Evolutionary conservation across 2,329 filamentous ascomycete genomes (phyloP), one percentile per base, ranked within the genome.

Genomic region (Pseudogymnoascus sp.): DNA sequence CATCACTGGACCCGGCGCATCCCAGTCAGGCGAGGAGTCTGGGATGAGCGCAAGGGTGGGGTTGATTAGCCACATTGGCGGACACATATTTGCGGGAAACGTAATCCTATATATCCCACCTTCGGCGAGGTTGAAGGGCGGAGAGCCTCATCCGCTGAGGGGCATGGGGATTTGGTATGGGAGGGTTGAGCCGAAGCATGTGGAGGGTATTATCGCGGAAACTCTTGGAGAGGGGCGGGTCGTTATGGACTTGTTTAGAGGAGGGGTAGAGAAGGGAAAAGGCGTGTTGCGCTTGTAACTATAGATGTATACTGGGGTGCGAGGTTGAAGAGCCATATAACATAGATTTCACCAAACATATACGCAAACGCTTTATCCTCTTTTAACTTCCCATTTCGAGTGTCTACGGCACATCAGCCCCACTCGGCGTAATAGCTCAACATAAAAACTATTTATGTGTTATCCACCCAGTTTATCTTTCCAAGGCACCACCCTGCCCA

Each of bases 31-130:
- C 10, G 71, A 71, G 3, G 72, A 73, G 6, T 68, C 69, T 11
- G 53, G 67, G 14, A 70, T 64, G 6, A 77, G 80, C 0, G 88
- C 86, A 1, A 78, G 86, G 59, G 82, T 93, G 0, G 90, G 84
- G 0, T 70, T 88, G 62, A 89, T 93, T 63, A 91, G 87, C 65
- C 91, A 96, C 70, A 86, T 96, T 62, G 90, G 90, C 0, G 91
- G 91, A 0, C 91, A 96, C 75, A 93, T 92, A 73, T 93, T 88
- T 72, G 91, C 91, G 0, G 91, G 91, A 1, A 96, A 96, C 73
- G 83, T 93, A 37, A 91, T 95, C 59, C 76, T 95, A 1, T 95
- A 95, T 70, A 73, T 95, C 4, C 90, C 91, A 4, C 87, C 86
- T 0, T 71, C 70, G 0, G 64, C 78, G 66, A 78, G 72, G 65